Conservation (phyloP, 2,329 filamentous ascomycete genomes). For the Pestalotiopsis sp. region DNA sequence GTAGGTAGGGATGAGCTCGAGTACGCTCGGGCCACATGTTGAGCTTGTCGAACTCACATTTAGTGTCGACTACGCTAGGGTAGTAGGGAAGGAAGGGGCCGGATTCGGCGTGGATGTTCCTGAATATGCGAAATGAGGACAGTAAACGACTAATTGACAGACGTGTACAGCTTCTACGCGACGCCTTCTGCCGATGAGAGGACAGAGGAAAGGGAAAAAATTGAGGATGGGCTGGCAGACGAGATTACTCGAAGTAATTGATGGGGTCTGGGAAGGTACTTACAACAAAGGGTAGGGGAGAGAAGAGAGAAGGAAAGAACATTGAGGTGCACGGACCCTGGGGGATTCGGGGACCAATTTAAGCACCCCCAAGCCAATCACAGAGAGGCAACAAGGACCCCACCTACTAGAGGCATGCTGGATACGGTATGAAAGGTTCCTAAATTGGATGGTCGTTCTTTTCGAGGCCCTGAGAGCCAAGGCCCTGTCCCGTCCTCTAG, state of each 20-base stretch:
- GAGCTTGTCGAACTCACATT: slow-evolving; percentile 3
- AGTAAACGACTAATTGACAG: background rate
- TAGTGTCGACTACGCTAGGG: too few species aligned
- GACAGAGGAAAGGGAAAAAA: too few species aligned
- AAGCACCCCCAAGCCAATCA: background rate
- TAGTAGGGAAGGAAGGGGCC: background rate
- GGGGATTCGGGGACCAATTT: slow-evolving; percentile 8
- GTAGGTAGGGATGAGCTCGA: slow-evolving; percentile 8
- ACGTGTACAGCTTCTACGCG: too few species aligned
- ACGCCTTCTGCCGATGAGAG: too few species aligned
- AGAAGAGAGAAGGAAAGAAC: background rate
- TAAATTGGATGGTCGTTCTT: slow-evolving; percentile 6
- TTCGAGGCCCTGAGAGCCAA: background rate
- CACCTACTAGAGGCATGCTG: background rate
- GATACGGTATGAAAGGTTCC: slow-evolving; percentile 2
- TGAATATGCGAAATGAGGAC: background rate
- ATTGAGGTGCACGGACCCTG: background rate
- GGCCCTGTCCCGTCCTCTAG: too few species aligned
- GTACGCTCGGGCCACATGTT: slow-evolving; percentile 10
- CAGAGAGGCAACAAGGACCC: background rate
- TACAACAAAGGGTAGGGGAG: background rate
- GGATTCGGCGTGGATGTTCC: background rate
- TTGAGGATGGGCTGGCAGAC: too few species aligned
- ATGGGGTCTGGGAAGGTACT: background rate
- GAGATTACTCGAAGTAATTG: too few species aligned